Evolutionary conservation across 495 filamentous ascomycete genomes (phyloP), one percentile per base, ranked within the genome.

Genomic region (Talaromyces borbonicus): DNA sequence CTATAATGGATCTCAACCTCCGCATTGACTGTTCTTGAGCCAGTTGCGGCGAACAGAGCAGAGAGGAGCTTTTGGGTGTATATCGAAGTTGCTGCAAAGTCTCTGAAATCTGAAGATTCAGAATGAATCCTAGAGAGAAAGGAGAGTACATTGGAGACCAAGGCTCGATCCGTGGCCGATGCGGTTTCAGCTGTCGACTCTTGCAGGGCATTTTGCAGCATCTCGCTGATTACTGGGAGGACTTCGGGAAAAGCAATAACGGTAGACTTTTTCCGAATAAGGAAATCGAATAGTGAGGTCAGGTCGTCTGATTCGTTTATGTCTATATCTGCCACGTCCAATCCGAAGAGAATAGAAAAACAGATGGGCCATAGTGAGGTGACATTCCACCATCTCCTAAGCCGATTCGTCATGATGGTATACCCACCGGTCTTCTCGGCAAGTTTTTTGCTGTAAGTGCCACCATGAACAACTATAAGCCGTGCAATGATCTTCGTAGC

Each of bases 351-450:
- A 37, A 96, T 83, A 38, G 86, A 78, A 64, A 98, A 90, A 56
- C 86, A 88, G 27, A 92, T 81, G 5, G 83, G 80, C 93, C 93
- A 98, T 23, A 96, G 59, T 6, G 78, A 73, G 7, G 87, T 77
- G 11, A 92, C 71, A 57, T 83, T 81, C 92, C 92, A 97, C 84
- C 88, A 95, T 59, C 80, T 70, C 55, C 80, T 87, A 8, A 98
- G 71, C 32, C 83, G 77, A 54, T 85, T 71, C 31, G 80, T 81
- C 78, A 97, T 80, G 41, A 95, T 82, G 30, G 73, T 67, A 63
- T 94, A 94, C 2, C 92, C 92, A 4, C 87, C 87, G 26, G 79
- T 85, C 55, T 90, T 93, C 8, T 80, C 79, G 0, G 79, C 69
- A 51, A 98, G 95, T 52, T 95, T 92, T 42, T 78, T 78, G 35